These are phyloP conservation scores for Teunomyces cretensis DNA, from an alignment of 805 yeast genomes.

Conservation along the genomic window DNA sequence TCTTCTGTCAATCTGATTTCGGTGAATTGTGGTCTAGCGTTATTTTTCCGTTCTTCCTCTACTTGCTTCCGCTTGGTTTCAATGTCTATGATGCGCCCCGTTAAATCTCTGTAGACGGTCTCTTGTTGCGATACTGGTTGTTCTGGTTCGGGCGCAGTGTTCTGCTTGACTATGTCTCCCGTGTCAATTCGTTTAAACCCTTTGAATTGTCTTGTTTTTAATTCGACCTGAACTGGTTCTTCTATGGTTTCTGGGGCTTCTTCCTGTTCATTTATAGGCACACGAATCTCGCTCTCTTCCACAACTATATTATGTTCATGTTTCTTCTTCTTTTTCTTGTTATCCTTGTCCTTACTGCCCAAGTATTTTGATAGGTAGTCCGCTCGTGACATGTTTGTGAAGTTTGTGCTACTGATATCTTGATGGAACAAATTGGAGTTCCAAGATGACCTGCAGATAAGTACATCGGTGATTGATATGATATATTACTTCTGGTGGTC, in stretches of 20 bases:
- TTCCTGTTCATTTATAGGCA: background rate
- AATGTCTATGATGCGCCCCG: slow-evolving; percentile 54
- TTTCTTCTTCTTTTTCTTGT: background rate
- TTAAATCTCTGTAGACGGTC: slow-evolving; percentile 60
- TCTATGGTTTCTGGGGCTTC: background rate
- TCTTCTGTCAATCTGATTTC: slow-evolving; percentile 21
- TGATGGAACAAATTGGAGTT: background rate
- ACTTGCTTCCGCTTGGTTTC: slow-evolving; percentile 23
- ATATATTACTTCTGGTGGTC: background rate
- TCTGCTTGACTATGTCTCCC: background rate
- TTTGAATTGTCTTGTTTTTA: slow-evolving; percentile 15
- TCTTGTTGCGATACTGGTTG: slow-evolving; percentile 2
- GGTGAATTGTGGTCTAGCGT: slow-evolving; percentile 17
- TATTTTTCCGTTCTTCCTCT: slow-evolving; percentile 18
- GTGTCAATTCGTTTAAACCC: slow-evolving; percentile 40
- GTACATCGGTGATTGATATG: background rate
- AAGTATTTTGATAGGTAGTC: slow-evolving; percentile 1
- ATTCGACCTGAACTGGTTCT: slow-evolving; percentile 22
- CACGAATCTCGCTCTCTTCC: slow-evolving; percentile 16
- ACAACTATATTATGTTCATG: background rate
- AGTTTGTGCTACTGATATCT: background rate
- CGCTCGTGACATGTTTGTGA: slow-evolving; percentile 1
- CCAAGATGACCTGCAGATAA: too few relatives aligned
- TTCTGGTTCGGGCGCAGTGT: background rate
- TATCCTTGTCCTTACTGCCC: background rate